phyloP scores from a whole-genome alignment of 768 basidiomycete species.

The Kwoniella pini region DNA sequence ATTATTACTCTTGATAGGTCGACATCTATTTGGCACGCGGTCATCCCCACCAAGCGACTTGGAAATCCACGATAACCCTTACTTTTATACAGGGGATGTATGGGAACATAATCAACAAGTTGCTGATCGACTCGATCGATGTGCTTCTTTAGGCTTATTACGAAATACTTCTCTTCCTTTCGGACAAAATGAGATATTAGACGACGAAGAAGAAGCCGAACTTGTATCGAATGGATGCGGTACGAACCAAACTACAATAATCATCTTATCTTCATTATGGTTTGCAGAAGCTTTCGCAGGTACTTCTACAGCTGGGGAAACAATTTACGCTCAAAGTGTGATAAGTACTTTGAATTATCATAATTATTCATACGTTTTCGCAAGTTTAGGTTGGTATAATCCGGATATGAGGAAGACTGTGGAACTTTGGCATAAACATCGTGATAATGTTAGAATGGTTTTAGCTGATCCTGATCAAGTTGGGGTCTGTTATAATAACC shows the following conservation, averaged over 20 bases:
- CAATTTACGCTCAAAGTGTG: slow-evolving; percentile 39
- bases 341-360: slow-evolving; percentile 39
- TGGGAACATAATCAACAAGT: slow-evolving; percentile 46
- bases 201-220: slow-evolving; percentile 25
- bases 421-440: slow-evolving; percentile 31
- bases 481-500: slow-evolving; percentile 28
- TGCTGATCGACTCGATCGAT: slow-evolving; percentile 30
- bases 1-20: not conserved
- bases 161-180: slow-evolving; percentile 32
- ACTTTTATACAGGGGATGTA: slow-evolving; percentile 38
- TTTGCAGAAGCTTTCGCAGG: slow-evolving; percentile 41
- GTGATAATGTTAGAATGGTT: slow-evolving; percentile 35
- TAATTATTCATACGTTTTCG: slow-evolving; percentile 42
- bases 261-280: slow-evolving; percentile 42
- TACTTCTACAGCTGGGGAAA: slow-evolving; percentile 25
- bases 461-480: slow-evolving; percentile 44
- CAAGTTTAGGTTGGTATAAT: slow-evolving; percentile 45
- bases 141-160: slow-evolving; percentile 33
- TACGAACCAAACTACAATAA: slow-evolving; percentile 39
- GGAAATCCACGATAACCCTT: slow-evolving; percentile 28
- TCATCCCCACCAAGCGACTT: slow-evolving; percentile 1
- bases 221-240: slow-evolving; percentile 35
- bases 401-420: slow-evolving; percentile 40
- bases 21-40: not conserved
- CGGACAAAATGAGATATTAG: not conserved